Evolutionary conservation across 148 eudicot genomes (phyloP).

Genomic region (Arctostaphylos glauca): DNA sequence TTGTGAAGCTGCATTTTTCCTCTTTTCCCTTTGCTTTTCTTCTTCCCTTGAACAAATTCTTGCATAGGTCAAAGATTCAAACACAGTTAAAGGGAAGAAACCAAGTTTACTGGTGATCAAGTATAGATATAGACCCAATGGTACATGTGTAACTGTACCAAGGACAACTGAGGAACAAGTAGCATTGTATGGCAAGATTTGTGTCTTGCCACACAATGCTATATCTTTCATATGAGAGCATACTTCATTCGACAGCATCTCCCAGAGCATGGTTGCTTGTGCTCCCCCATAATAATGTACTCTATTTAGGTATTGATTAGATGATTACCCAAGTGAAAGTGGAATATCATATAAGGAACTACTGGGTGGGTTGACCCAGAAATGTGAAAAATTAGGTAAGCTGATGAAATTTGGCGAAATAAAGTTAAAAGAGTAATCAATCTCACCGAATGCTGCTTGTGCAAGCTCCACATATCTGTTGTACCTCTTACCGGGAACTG

Average conservation of each 20-base stretch:
- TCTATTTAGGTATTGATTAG: not conserved
- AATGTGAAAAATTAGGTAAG: not conserved
- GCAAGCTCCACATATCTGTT: slow-evolving; percentile 97
- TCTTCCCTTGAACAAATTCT: not conserved
- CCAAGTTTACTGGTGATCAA: not conserved
- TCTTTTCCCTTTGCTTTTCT: not conserved
- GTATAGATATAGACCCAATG: not conserved
- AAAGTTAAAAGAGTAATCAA: not conserved
- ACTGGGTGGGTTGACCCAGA: not conserved
- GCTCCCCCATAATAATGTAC: not conserved
- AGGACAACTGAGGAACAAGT: not conserved
- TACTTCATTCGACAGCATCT: not conserved
- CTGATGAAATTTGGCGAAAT: not conserved
- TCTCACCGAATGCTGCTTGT: slow-evolving; percentile 93
- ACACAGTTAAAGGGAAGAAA: not conserved
- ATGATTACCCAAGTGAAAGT: not conserved
- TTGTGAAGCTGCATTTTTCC: too few species aligned
- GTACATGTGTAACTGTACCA: not conserved
- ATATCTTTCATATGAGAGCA: not conserved
- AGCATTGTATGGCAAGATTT: not conserved
- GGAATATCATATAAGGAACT: not conserved
- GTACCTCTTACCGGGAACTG: slow-evolving; percentile 96
- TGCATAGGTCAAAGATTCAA: not conserved
- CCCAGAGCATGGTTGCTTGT: not conserved
- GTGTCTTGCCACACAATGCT: not conserved